A percentile compares a stretch with the other conserved stretches of the same genome.
Evolutionary conservation across 2,329 filamentous ascomycete genomes (phyloP).

Genomic region (Rhinocladiella similis): DNA sequence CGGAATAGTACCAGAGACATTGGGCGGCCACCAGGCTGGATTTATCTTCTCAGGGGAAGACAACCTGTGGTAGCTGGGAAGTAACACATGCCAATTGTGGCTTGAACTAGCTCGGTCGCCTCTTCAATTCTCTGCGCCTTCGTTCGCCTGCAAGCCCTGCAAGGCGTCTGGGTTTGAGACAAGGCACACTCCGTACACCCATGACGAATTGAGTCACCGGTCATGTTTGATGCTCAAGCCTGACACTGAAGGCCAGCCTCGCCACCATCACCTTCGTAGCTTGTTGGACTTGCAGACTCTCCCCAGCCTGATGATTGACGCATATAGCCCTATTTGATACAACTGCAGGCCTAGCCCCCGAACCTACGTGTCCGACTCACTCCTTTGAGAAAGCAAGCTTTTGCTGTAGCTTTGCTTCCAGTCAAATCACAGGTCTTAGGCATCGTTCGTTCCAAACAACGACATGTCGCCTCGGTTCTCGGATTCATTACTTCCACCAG

Average conservation of each 20-base stretch:
- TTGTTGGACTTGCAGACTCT: too few species aligned
- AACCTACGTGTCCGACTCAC: too few species aligned
- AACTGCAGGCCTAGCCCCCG: too few species aligned
- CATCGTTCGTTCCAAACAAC: not conserved
- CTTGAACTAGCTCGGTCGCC: not conserved
- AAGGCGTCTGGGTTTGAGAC: not conserved
- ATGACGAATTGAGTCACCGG: not conserved
- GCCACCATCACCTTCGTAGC: too few species aligned
- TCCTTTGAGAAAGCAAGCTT: not conserved
- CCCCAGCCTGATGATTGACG: too few species aligned
- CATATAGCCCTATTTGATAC: too few species aligned
- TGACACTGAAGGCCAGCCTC: not conserved
- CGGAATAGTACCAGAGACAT: not conserved
- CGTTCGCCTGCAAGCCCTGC: not conserved
- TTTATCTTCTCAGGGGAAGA: not conserved
- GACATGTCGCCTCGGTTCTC: not conserved
- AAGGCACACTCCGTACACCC: not conserved
- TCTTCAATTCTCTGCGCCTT: not conserved
- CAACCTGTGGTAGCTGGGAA: not conserved
- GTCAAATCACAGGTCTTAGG: not conserved
- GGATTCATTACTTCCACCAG: not conserved
- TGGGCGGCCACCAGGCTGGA: not conserved
- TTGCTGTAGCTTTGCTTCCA: not conserved
- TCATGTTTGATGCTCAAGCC: not conserved
- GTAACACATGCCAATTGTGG: not conserved